Percentiles rank a stretch among this genome's conserved stretches.
Conservation (phyloP, 2,329 filamentous ascomycete species). For the Harringtonia lauricola region DNA sequence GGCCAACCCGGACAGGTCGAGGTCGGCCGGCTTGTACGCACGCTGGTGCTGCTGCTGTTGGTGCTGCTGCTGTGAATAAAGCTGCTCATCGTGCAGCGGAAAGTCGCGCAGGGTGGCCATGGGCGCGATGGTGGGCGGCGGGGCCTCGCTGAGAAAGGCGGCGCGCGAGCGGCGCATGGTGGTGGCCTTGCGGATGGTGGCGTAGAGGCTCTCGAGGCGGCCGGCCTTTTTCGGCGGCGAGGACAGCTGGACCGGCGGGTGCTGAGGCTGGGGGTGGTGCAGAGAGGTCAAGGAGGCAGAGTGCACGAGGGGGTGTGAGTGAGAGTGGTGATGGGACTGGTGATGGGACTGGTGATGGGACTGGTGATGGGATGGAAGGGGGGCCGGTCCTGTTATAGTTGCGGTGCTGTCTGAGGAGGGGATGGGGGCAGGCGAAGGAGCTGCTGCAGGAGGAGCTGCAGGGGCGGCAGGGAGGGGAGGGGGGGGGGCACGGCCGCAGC, state of each 20-base stretch:
- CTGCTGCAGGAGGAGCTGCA: too few relatives aligned
- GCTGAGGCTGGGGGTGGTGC: slow-evolving; percentile 4
- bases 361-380: slow-evolving; percentile 3
- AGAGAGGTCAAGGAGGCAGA: slow-evolving; percentile 10
- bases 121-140: slow-evolving; percentile 9
- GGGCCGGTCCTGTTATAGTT: slow-evolving; percentile 7
- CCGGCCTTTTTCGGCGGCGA: slow-evolving; percentile 15
- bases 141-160: slow-evolving; percentile 4
- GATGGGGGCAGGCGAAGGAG: not conserved
- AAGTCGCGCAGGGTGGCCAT: slow-evolving; percentile 9
- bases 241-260: not conserved
- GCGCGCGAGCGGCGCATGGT: slow-evolving; percentile 12
- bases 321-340: not conserved
- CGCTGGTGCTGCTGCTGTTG: slow-evolving; percentile 1
- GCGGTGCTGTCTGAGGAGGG: slow-evolving; percentile 6
- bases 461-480: not conserved
- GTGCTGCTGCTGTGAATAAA: not conserved
- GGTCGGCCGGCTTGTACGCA: not conserved
- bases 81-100: not conserved
- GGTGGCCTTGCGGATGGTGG: slow-evolving; percentile 19
- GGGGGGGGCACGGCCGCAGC: not conserved
- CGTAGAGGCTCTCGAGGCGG: slow-evolving; percentile 19
- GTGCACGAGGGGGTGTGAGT: not conserved
- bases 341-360: not conserved
- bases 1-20: not conserved